These are phyloP conservation scores for Pecoramyces ruminantium DNA, from an alignment of 192 early-diverging fungal genomes.

Conservation along the genomic window DNA sequence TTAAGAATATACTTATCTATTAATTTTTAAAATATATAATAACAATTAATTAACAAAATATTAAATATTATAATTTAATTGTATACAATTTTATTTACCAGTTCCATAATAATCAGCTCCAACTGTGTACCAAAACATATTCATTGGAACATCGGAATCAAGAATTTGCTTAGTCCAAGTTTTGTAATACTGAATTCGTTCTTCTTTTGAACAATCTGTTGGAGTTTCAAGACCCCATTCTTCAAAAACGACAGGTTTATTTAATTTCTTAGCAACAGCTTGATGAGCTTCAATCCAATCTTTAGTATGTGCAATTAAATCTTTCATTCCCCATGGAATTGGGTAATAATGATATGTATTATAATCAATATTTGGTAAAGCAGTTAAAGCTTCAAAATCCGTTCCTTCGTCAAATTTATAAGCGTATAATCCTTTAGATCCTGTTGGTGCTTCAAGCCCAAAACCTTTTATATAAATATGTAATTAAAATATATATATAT, in stretches of 20 bases:
- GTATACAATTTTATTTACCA: too few species aligned
- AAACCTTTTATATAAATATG: not conserved
- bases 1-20: not conserved
- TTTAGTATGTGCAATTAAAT: conserved; percentile 1
- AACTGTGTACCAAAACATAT: not conserved
- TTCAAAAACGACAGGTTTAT: conserved; percentile 13
- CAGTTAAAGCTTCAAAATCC: conserved; percentile 11
- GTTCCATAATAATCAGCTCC: not conserved
- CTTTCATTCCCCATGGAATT: conserved; percentile 7
- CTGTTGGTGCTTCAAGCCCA: not conserved
- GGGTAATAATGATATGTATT: conserved; percentile 14
- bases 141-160: not conserved
- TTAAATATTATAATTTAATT: too few species aligned
- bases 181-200: not conserved
- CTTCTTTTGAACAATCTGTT: not conserved
- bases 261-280: conserved; percentile 6
- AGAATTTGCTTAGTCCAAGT: not conserved
- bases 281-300: conserved; percentile 14
- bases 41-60: too few species aligned
- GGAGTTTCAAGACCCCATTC: conserved; percentile 9
- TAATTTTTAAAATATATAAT: not conserved
- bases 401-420: conserved; percentile 8
- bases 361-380: conserved; percentile 10
- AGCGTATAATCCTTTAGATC: conserved; percentile 3
- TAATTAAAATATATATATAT: too few species aligned